Evolutionary conservation across 2,329 filamentous ascomycete species (phyloP).

Genomic region (Clonostachys rosea): DNA sequence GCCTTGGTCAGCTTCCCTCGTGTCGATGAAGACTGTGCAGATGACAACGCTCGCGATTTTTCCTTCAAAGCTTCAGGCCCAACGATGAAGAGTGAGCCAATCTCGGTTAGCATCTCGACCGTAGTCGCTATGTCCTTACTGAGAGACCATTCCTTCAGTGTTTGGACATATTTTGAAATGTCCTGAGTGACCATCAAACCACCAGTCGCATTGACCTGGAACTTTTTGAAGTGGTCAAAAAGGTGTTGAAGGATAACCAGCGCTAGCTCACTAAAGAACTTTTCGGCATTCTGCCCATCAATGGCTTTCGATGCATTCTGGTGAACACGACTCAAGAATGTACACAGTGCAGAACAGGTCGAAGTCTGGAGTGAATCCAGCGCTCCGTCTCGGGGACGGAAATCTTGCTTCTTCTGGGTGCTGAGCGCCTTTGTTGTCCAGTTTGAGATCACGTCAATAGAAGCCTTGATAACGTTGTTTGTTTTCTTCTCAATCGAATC

Average conservation of each 20-base stretch:
- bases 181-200: slow-evolving; percentile 96
- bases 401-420: slow-evolving; percentile 83
- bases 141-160: slow-evolving; percentile 78
- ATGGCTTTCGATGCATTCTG: slow-evolving; percentile 62
- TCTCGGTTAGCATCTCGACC: slow-evolving; percentile 85
- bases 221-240: slow-evolving; percentile 92
- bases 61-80: slow-evolving; percentile 74
- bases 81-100: slow-evolving; percentile 94
- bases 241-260: slow-evolving; percentile 72
- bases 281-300: slow-evolving; percentile 77
- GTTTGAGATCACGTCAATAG: slow-evolving; percentile 64
- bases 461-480: slow-evolving; percentile 51
- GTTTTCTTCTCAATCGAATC: slow-evolving; percentile 82
- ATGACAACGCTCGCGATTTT: slow-evolving; percentile 56
- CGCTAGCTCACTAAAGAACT: slow-evolving; percentile 80
- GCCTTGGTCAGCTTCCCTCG: slow-evolving; percentile 57
- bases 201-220: slow-evolving; percentile 86
- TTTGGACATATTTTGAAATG: slow-evolving; percentile 85
- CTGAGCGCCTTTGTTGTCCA: slow-evolving; percentile 71
- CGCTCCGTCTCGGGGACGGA: slow-evolving; percentile 79
- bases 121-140: slow-evolving; percentile 62
- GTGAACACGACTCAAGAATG: slow-evolving; percentile 70
- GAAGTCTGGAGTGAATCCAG: slow-evolving; percentile 78
- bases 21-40: slow-evolving; percentile 25
- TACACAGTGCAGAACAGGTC: slow-evolving; percentile 77